These are phyloP conservation scores for Phytopythium oedochilum DNA, from an alignment of 352 stramenopile species.

Conservation along the genomic window DNA sequence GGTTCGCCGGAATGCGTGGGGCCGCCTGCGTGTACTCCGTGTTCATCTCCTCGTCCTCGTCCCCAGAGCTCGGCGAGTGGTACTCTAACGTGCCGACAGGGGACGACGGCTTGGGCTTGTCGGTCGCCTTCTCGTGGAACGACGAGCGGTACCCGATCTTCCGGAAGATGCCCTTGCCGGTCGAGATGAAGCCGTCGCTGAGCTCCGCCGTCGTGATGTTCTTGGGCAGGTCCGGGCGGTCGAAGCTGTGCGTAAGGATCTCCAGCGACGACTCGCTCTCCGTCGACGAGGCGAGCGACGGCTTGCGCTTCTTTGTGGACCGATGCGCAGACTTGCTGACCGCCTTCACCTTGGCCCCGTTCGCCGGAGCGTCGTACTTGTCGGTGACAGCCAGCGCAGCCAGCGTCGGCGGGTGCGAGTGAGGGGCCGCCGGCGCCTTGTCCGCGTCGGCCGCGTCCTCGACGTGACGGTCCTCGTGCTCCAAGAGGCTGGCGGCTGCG, in stretches of 20 bases:
- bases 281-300: slow-evolving; percentile 37
- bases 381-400: slow-evolving; percentile 22
- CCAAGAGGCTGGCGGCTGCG: slow-evolving; percentile 15
- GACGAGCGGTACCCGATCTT: slow-evolving; percentile 67
- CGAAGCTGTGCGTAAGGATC: slow-evolving; percentile 34
- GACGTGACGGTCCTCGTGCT: slow-evolving; percentile 22
- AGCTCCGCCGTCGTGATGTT: slow-evolving; percentile 48
- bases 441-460: slow-evolving; percentile 24
- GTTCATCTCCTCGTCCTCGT: slow-evolving; percentile 34
- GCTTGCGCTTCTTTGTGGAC: slow-evolving; percentile 36
- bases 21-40: slow-evolving; percentile 78
- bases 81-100: slow-evolving; percentile 23
- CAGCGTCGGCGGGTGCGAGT: slow-evolving; percentile 13
- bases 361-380: slow-evolving; percentile 24
- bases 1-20: slow-evolving; percentile 70
- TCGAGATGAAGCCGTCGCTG: slow-evolving; percentile 82
- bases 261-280: slow-evolving; percentile 46
- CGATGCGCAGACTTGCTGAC: slow-evolving; percentile 5
- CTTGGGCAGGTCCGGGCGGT: slow-evolving; percentile 41
- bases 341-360: not conserved
- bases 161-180: slow-evolving; percentile 82
- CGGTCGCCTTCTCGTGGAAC: slow-evolving; percentile 26
- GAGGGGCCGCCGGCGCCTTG: slow-evolving; percentile 11
- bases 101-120: slow-evolving; percentile 26
- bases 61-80: slow-evolving; percentile 28